phyloP scores from a whole-genome alignment of 495 filamentous ascomycete species.

The Lophiotrema nucula region DNA sequence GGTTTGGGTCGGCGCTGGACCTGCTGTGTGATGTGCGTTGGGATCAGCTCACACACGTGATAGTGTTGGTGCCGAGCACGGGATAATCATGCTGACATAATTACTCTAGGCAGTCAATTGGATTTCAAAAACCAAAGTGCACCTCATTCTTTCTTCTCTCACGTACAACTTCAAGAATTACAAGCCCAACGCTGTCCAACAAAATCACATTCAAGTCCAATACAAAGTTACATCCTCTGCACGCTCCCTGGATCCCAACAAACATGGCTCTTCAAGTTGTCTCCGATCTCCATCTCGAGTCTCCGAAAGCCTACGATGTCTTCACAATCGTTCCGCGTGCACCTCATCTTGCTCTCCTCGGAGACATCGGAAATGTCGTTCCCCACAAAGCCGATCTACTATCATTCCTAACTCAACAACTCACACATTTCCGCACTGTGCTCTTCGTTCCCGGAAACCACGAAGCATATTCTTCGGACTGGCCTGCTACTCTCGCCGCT shows the following conservation, averaged over 20 bases:
- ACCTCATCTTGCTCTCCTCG: conserved; percentile 56
- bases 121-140: too few relatives aligned
- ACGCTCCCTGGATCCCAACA: too few relatives aligned
- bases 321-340: conserved; percentile 50
- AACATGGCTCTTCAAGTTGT: conserved; percentile 50
- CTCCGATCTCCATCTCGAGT: conserved; percentile 59
- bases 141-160: too few relatives aligned
- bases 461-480: conserved; percentile 50
- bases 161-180: too few relatives aligned
- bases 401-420: conserved; percentile 49
- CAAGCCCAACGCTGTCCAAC: too few relatives aligned
- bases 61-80: too few relatives aligned
- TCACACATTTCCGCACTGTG: conserved; percentile 50
- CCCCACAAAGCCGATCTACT: conserved; percentile 44
- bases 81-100: too few relatives aligned
- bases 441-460: conserved; percentile 58
- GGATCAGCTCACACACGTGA: too few relatives aligned
- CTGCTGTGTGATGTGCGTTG: conserved; percentile 14
- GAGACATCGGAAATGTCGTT: conserved; percentile 53
- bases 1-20: conserved; percentile 35
- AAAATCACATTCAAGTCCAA: too few relatives aligned
- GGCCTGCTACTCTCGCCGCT: conserved; percentile 37
- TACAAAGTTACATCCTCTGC: too few relatives aligned
- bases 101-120: too few relatives aligned
- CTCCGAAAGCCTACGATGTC: conserved; percentile 46